Percentiles rank a stretch among this genome's conserved stretches.
These are phyloP conservation scores for Colletotrichum sp. DNA, from an alignment of 2,329 filamentous ascomycete species.

Conservation along the genomic window DNA sequence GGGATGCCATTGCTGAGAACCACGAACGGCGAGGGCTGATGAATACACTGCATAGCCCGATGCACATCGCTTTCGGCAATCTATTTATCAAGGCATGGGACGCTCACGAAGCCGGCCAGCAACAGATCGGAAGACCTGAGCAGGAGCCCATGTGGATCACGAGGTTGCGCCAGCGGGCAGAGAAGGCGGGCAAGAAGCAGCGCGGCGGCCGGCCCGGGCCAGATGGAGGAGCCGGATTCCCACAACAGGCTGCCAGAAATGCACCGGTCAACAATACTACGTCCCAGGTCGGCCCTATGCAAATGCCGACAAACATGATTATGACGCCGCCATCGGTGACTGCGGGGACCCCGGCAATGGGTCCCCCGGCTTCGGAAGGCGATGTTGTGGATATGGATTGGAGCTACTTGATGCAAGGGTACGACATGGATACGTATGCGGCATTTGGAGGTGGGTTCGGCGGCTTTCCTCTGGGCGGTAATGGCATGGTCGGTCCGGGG, in stretches of 20 bases:
- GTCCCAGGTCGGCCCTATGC: constrained; percentile 24
- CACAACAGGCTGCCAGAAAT: constrained; percentile 28
- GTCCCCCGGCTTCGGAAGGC: constrained; percentile 28
- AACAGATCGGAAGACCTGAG: constrained; percentile 46
- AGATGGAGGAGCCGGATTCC: background rate
- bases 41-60: constrained; percentile 56
- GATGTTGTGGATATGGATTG: constrained; percentile 50
- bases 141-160: constrained; percentile 52
- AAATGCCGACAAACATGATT: constrained; percentile 32
- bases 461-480: constrained; percentile 18
- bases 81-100: constrained; percentile 69
- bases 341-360: constrained; percentile 21
- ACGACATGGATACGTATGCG: constrained; percentile 35
- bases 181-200: constrained; percentile 33
- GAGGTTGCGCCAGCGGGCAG: constrained; percentile 49
- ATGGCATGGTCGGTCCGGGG: constrained; percentile 21
- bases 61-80: constrained; percentile 62
- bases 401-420: constrained; percentile 51
- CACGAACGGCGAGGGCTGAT: constrained; percentile 56
- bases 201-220: background rate
- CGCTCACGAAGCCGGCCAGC: constrained; percentile 54
- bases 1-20: constrained; percentile 61
- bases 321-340: constrained; percentile 33
- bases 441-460: constrained; percentile 29
- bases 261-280: constrained; percentile 26